Evolutionary conservation across 495 filamentous ascomycete species (phyloP).

Genomic region (Haplographium delicatum): DNA sequence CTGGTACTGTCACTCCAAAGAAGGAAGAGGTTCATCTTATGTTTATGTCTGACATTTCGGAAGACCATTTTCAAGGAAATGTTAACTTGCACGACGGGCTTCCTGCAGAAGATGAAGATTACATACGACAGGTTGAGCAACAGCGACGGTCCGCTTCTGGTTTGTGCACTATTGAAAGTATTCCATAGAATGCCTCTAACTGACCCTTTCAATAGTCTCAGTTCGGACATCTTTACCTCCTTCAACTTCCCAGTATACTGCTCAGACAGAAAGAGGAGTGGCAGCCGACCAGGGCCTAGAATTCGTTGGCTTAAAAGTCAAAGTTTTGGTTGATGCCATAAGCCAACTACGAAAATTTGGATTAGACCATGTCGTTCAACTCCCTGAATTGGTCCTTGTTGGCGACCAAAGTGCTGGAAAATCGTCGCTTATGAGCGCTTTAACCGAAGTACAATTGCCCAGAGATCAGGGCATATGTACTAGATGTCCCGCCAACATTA

Average conservation of each 20-base stretch:
- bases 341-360: conserved; percentile 19
- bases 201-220: neutral
- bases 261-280: neutral
- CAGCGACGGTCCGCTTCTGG: conserved; percentile 4
- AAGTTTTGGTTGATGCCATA: conserved; percentile 19
- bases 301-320: conserved; percentile 19
- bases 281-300: conserved; percentile 7
- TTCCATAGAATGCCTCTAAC: neutral
- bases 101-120: conserved; percentile 8
- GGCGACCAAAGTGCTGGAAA: conserved; percentile 83
- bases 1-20: conserved; percentile 11
- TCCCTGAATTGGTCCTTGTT: conserved; percentile 73
- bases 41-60: conserved; percentile 2
- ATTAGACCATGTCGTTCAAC: conserved; percentile 32
- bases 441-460: conserved; percentile 73
- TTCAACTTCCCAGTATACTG: neutral
- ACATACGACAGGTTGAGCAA: conserved; percentile 1
- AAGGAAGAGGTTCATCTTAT: conserved; percentile 3
- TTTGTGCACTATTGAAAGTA: neutral
- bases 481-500: conserved; percentile 71
- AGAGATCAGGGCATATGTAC: conserved; percentile 63
- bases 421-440: conserved; percentile 71
- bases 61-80: neutral
- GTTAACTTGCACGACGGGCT: conserved; percentile 3
- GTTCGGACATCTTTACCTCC: neutral